Conservation (phyloP, 495 filamentous ascomycete genomes). For the Aspergillus avenaceus region DNA sequence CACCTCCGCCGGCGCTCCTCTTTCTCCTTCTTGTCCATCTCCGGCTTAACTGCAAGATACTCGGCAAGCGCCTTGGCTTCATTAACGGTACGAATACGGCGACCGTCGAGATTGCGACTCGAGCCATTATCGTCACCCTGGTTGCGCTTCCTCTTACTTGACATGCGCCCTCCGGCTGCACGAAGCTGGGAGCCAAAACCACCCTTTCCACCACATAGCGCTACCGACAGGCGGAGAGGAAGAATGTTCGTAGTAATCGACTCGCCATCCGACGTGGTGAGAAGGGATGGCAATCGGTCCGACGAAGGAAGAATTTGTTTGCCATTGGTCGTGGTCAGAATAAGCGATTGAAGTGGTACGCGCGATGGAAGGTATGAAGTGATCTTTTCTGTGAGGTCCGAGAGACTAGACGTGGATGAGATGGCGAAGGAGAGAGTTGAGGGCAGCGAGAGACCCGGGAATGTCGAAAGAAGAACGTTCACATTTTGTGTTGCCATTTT, state of each 20-base stretch:
- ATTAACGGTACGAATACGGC: conserved; percentile 82
- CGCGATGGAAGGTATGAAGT: conserved; percentile 58
- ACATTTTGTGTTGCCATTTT: conserved; percentile 48
- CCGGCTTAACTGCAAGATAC: conserved; percentile 91
- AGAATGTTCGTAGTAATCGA: conserved; percentile 60
- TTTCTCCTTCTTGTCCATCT: conserved; percentile 91
- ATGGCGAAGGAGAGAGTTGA: conserved; percentile 70
- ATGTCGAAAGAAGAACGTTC: conserved; percentile 79
- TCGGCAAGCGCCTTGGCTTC: conserved; percentile 94
- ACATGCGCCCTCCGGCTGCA: conserved; percentile 97
- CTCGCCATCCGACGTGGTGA: conserved; percentile 21
- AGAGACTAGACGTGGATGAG: conserved; percentile 58
- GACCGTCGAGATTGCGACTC: conserved; percentile 88
- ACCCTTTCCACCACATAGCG: conserved; percentile 87
- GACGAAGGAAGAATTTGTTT: conserved; percentile 53
- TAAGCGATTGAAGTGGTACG: conserved; percentile 46
- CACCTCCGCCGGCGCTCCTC: conserved; percentile 76
- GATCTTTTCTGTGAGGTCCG: conserved; percentile 61
- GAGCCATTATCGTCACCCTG: conserved; percentile 82
- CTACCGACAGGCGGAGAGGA: conserved; percentile 69
- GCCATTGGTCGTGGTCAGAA: conserved; percentile 80
- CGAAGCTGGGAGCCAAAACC: conserved; percentile 96
- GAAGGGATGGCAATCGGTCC: conserved; percentile 24
- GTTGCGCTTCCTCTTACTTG: conserved; percentile 81
- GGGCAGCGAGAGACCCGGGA: conserved; percentile 76